A percentile compares a stretch with the other conserved stretches of the same genome.
These are phyloP conservation scores for Setaria italica DNA, from an alignment of 202 grass and related monocot species.

Conservation along the genomic window DNA sequence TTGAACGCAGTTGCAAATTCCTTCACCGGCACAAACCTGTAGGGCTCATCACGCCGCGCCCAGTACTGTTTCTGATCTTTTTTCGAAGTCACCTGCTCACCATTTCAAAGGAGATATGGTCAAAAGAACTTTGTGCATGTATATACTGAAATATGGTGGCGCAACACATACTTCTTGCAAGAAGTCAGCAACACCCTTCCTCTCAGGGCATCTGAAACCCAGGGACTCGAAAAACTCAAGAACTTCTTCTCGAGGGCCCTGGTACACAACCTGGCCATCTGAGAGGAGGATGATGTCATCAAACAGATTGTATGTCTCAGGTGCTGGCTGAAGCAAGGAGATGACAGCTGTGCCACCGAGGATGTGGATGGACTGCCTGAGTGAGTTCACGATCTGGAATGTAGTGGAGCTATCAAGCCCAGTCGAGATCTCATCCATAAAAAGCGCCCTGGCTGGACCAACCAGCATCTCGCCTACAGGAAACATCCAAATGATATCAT, in stretches of 20 bases:
- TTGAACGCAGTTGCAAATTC: slow-evolving; percentile 70
- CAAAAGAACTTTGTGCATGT: not conserved
- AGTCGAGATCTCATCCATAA: slow-evolving; percentile 98
- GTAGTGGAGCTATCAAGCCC: slow-evolving; percentile 92
- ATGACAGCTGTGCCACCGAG: slow-evolving; percentile 74
- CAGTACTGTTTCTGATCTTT: slow-evolving; percentile 92
- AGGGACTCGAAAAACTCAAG: slow-evolving; percentile 82
- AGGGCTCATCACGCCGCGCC: slow-evolving; percentile 38
- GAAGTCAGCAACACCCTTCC: slow-evolving; percentile 88
- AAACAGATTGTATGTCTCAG: slow-evolving; percentile 85
- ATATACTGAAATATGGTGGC: not conserved
- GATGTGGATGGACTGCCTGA: slow-evolving; percentile 69
- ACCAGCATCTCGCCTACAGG: slow-evolving; percentile 91
- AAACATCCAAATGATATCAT: not conserved
- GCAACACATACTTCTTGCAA: slow-evolving; percentile 69
- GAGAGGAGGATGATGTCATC: slow-evolving; percentile 91
- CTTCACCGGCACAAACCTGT: slow-evolving; percentile 64
- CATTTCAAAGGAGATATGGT: not conserved
- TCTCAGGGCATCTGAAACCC: slow-evolving; percentile 85
- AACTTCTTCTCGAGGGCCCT: slow-evolving; percentile 76
- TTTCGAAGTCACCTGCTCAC: slow-evolving; percentile 74
- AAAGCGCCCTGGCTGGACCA: slow-evolving; percentile 70
- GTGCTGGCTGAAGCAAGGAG: slow-evolving; percentile 81
- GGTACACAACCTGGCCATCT: slow-evolving; percentile 87
- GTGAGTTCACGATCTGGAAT: slow-evolving; percentile 80